phyloP scores from a whole-genome alignment of 257 asterid species.

The Pogostemon cablin region DNA sequence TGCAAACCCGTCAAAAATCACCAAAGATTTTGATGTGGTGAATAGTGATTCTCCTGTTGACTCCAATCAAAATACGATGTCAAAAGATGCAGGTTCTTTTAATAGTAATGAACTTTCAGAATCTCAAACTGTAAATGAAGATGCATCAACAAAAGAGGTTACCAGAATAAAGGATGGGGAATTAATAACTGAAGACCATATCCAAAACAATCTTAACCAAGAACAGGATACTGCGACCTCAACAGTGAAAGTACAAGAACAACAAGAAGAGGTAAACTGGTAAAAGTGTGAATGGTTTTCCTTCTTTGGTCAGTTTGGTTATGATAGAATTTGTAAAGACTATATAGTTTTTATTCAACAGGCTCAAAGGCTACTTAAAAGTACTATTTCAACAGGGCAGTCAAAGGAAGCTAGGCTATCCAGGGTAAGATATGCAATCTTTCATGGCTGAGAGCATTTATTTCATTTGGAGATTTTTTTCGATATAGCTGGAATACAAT shows the following conservation, averaged over 20 bases:
- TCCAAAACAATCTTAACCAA: conserved; percentile 51
- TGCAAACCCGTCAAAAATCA: conserved; percentile 41
- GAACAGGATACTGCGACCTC: conserved; percentile 54
- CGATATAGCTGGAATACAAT: conserved; percentile 4
- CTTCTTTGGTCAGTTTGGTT: conserved; percentile 29
- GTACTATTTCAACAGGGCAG: conserved; percentile 84
- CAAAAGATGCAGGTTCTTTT: conserved; percentile 46
- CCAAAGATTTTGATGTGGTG: conserved; percentile 44
- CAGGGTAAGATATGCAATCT: conserved; percentile 58
- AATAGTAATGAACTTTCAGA: conserved; percentile 42
- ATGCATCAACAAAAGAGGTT: conserved; percentile 45
- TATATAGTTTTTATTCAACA: conserved; percentile 47
- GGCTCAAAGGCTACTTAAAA: conserved; percentile 98
- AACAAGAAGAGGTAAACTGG: conserved; percentile 98
- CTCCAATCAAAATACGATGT: conserved; percentile 46
- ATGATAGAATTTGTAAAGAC: conserved; percentile 32
- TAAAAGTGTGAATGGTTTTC: conserved; percentile 35
- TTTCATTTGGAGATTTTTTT: conserved; percentile 16
- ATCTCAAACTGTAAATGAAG: conserved; percentile 49
- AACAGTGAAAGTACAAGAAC: conserved; percentile 72
- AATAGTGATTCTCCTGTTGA: conserved; percentile 45
- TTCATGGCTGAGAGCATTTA: conserved; percentile 27
- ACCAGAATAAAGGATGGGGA: conserved; percentile 44
- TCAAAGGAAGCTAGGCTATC: conserved; percentile 99
- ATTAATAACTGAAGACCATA: conserved; percentile 48